Base-by-base conservation (phyloP, 306 rosid genomes). In the Cercis canadensis region DNA sequence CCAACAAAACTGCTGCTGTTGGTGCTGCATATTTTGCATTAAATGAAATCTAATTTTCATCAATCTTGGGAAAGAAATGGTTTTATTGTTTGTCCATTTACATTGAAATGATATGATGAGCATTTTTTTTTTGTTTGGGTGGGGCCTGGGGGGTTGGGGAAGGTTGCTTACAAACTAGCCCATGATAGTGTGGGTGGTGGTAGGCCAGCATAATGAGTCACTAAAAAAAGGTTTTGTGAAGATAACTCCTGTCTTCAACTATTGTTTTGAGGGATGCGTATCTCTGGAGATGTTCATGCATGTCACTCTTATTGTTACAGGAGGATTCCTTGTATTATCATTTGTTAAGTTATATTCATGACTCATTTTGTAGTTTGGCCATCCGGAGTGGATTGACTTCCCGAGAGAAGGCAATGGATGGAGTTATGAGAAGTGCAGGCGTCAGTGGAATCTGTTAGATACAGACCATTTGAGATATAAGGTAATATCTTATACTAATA, bases 361-460 rank as follows among this genome's bases (percentile, higher is more conserved):
- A 16, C 13, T 37, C 13, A 29, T 72, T 67, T 65, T 70, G 50
- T 77, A 93, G 98, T 93, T 88, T 74, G 98, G 98, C 70, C 98
- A 93, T 84, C 98, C 98, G 14, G 98, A 93, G 70, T 93, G 98
- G 98, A 84, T 93, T 39, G 98, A 93, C 83, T 93, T 93, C 79
- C 98, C 98, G 63, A 87, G 98, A 90, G 98, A 93, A 75, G 98
- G 97, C 79, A 93, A 93, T 80, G 97, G 50, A 39, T 93, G 98
- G 98, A 93, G 96, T 73, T 93, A 93, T 74, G 97, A 93, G 55
- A 90, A 83, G 81, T 93, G 98, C 82, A 83, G 94, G 77, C 96
- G 98, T 64, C 97, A 93, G 61, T 93, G 98, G 98, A 72, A 88
- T 82, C 82, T 93, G 82, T 83, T 80, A 65, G 97, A 93, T 56